A percentile compares a stretch with the other conserved stretches of the same genome.
These are phyloP conservation scores for Erysimum cheiranthoides DNA, from an alignment of 345 rosid species.

Conservation along the genomic window DNA sequence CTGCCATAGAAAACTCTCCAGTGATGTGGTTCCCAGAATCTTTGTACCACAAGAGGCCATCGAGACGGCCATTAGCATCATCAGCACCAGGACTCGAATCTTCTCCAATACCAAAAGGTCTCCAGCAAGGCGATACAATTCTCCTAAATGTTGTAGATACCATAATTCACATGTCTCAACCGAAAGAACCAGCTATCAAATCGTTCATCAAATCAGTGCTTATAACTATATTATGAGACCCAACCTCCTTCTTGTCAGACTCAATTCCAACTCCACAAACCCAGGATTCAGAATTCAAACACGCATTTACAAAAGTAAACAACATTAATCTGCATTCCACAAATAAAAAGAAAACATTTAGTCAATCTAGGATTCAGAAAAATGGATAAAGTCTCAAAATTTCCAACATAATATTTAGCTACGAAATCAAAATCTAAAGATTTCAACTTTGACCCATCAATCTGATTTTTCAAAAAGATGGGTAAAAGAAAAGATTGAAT, in stretches of 20 bases:
- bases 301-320: conserved; percentile 61
- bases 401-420: not conserved
- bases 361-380: not conserved
- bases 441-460: conserved; percentile 21
- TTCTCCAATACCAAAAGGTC: conserved; percentile 76
- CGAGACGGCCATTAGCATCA: conserved; percentile 61
- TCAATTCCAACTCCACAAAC: conserved; percentile 53
- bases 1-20: conserved; percentile 97
- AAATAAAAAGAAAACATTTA: not conserved
- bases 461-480: not conserved
- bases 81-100: conserved; percentile 59
- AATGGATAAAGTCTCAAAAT: conserved; percentile 3
- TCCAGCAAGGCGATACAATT: conserved; percentile 90
- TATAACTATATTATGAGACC: conserved; percentile 46
- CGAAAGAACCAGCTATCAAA: conserved; percentile 75
- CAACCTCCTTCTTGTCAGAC: conserved; percentile 46
- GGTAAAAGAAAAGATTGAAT: not conserved
- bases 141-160: conserved; percentile 72
- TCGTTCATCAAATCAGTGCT: conserved; percentile 54
- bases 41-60: conserved; percentile 91
- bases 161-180: conserved; percentile 82
- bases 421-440: not conserved
- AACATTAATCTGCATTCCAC: conserved; percentile 73
- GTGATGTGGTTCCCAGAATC: conserved; percentile 68
- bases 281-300: conserved; percentile 65